These are phyloP conservation scores for Rhizophora mangle DNA, from an alignment of 345 rosid genomes.

Conservation along the genomic window DNA sequence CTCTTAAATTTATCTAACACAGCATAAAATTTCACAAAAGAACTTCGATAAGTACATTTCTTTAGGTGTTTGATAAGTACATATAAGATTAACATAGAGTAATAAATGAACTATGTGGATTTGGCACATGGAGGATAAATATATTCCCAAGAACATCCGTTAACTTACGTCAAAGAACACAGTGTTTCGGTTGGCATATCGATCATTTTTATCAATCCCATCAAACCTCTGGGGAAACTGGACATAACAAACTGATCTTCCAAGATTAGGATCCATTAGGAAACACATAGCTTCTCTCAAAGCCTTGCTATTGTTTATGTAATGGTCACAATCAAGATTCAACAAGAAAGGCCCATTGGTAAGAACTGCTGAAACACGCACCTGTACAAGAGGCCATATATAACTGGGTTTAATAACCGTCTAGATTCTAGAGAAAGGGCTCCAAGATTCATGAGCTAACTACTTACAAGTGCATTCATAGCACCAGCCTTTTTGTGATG, in stretches of 20 bases:
- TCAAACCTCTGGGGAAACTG: constrained; percentile 37
- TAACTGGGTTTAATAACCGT: not conserved
- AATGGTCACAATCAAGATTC: constrained; percentile 38
- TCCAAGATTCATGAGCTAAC: not conserved
- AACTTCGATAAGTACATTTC: too few relatives aligned
- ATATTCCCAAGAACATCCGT: not conserved
- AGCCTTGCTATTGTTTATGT: constrained; percentile 36
- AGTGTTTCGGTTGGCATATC: constrained; percentile 36
- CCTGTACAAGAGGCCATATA: constrained; percentile 11
- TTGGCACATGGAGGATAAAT: not conserved
- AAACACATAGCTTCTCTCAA: constrained; percentile 39
- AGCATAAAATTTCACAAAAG: not conserved
- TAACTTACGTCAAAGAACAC: constrained; percentile 33
- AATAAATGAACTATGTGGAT: too few relatives aligned
- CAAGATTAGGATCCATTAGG: constrained; percentile 36
- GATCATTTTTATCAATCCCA: constrained; percentile 30
- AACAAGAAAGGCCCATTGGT: constrained; percentile 36
- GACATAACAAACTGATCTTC: constrained; percentile 31
- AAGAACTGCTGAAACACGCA: constrained; percentile 37
- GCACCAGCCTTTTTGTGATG: constrained; percentile 41
- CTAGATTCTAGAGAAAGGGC: not conserved
- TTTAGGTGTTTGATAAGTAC: too few relatives aligned
- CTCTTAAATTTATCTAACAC: constrained; percentile 31
- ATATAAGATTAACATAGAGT: too few relatives aligned
- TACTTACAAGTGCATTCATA: constrained; percentile 38